Base-by-base conservation (phyloP, 768 basidiomycete genomes). In the Lactifluus piperatus region DNA sequence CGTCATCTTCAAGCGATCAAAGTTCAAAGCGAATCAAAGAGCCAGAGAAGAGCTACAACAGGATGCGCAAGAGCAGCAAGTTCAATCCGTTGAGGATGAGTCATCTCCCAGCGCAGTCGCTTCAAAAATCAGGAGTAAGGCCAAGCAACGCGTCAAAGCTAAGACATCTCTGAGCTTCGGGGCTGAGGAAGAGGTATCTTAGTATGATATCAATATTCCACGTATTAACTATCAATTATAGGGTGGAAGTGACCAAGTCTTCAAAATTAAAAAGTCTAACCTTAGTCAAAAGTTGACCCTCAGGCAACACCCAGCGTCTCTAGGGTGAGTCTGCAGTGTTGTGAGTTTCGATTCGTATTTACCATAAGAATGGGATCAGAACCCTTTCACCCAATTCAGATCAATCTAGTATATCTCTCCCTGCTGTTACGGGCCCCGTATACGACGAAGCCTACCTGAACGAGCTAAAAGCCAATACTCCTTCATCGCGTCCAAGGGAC, bases 81-180 rank as follows among this genome's bases (percentile, higher is more conserved):
- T 62, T 32, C 57, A 62, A 20, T 53, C 60, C 22, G 63, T 67
- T 49, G 76, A 73, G 36, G 69, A 67, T 4, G 71, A 83, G 36
- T 56, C 60, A 2, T 80, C 86, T 1, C 85, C 86, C 5, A 83
- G 77, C 55, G 78, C 77, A 0, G 69, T 88, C 39, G 84, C 80
- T 1, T 71, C 81, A 2, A 89, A 85, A 69, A 66, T 89, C 58
- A 92, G 86, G 76, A 84, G 79, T 24, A 87, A 86, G 67, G 73
- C 74, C 37, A 89, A 83, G 72, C 67, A 73, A 26, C 84, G 83
- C 59, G 70, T 80, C 18, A 83, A 82, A 67, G 76, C 81, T 39
- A 85, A 84, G 68, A 79, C 86, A 4, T 78, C 77, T 55, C 75
- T 93, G 56, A 92, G 90, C 68, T 93, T 93, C 71, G 90, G 89